Evolutionary conservation across 306 rosid species (phyloP), one percentile per base, ranked within the genome.

Genomic region (Quercus dentata): DNA sequence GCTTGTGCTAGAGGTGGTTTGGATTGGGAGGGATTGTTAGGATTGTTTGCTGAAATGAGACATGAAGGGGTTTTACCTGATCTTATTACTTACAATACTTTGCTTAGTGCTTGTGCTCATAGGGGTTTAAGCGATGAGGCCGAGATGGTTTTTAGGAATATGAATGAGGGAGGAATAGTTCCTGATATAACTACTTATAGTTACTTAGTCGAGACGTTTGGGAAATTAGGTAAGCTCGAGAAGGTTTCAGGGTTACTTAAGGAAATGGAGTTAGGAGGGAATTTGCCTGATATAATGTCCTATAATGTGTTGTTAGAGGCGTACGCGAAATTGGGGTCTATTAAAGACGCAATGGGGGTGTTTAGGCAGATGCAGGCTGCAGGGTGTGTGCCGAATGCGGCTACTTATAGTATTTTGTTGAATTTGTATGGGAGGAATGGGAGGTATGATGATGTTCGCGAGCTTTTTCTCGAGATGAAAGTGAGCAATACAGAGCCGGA

Each of bases 351-450:
- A 0, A 79, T 86, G 82, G 90, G 80, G 7, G 98, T 93, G 76
- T 96, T 96, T 82, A 67, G 97, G 87, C 98, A 96, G 92, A 96
- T 96, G 98, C 99, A 96, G 80, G 89, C 74, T 1, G 98, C 98
- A 0, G 97, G 99, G 71, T 93, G 98, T 77, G 80, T 81, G 87
- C 88, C 97, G 0, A 96, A 93, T 75, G 97, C 97, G 0, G 79
- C 88, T 11, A 93, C 98, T 0, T 96, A 93, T 30, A 93, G 98
- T 85, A 87, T 85, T 83, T 68, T 96, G 80, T 85, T 96, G 88
- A 91, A 87, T 81, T 81, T 96, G 85, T 90, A 91, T 83, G 98
- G 98, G 78, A 91, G 77, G 82, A 85, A 81, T 75, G 98, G 97
- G 74, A 87, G 92, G 82, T 96, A 93, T 74, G 93, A 96, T 69